Percentiles rank a stretch among this genome's conserved stretches.
Evolutionary conservation across 495 filamentous ascomycete species (phyloP).

Genomic region (Cudoniella acicularis): DNA sequence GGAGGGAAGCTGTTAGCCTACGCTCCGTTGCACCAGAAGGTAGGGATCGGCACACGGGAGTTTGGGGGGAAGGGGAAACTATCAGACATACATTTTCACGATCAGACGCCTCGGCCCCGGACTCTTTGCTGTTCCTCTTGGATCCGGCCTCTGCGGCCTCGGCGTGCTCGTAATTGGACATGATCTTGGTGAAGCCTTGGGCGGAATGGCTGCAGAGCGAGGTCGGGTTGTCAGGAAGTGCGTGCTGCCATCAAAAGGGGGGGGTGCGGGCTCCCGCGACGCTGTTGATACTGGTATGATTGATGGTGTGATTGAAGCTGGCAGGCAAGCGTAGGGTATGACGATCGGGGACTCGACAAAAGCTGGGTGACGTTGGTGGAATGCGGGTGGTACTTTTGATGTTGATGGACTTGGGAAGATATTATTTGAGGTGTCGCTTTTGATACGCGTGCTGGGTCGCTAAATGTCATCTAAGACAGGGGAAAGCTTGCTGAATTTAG

Average conservation of each 20-base stretch:
- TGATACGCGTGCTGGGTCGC: not conserved
- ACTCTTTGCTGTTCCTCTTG: constrained; percentile 5
- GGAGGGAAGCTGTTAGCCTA: constrained; percentile 5
- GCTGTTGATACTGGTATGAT: not conserved
- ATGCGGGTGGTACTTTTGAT: not conserved
- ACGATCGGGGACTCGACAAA: not conserved
- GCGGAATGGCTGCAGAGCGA: not conserved
- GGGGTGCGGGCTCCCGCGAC: constrained; percentile 7
- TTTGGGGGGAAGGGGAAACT: not conserved
- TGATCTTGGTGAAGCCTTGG: not conserved
- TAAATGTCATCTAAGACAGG: not conserved
- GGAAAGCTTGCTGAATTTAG: not conserved
- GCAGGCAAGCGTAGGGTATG: not conserved
- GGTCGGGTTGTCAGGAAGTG: constrained; percentile 10
- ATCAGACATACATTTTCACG: constrained; percentile 20
- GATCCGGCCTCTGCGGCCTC: constrained; percentile 3
- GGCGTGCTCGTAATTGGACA: constrained; percentile 21
- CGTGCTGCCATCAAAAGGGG: constrained; percentile 20
- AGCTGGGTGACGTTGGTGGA: not conserved
- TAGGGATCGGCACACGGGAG: not conserved
- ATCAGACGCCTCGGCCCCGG: constrained; percentile 15
- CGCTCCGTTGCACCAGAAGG: not conserved
- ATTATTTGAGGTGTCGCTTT: not conserved
- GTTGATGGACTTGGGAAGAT: not conserved
- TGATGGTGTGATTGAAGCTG: not conserved